Conservation (phyloP, 2,329 filamentous ascomycete genomes). For the Trichoderma cornu-damae region DNA sequence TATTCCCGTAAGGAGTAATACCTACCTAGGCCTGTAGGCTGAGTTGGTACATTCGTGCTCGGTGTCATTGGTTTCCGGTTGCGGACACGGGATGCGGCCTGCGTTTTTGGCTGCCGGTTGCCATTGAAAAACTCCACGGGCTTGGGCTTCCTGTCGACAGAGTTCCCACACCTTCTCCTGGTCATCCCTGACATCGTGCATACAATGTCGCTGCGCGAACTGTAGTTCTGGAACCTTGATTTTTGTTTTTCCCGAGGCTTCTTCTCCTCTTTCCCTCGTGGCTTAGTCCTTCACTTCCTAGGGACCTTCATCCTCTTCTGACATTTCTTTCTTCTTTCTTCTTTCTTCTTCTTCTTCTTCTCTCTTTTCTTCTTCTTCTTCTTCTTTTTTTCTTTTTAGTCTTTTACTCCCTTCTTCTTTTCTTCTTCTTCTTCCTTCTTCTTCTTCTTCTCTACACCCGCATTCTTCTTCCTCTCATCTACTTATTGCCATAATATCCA, state of each 20-base stretch:
- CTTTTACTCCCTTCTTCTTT: not conserved
- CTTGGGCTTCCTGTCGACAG: not conserved
- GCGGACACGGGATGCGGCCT: conserved; percentile 4
- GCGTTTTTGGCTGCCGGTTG: not conserved
- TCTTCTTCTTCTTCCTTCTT: not conserved
- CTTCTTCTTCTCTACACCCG: not conserved
- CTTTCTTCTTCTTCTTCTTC: not conserved
- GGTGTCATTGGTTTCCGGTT: not conserved
- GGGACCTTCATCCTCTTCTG: too few relatives aligned
- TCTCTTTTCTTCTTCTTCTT: not conserved
- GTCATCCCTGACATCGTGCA: conserved; percentile 1
- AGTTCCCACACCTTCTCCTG: conserved; percentile 3
- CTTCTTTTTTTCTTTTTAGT: too few relatives aligned
- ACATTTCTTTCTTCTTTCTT: too few relatives aligned
- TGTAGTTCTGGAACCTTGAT: not conserved
- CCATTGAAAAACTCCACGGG: not conserved
- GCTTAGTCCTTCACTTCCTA: not conserved
- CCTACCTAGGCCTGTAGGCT: not conserved
- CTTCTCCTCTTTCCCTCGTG: not conserved
- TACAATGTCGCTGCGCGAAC: not conserved
- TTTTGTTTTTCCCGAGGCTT: conserved; percentile 12
- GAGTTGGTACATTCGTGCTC: not conserved
- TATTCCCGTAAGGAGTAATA: conserved; percentile 15
- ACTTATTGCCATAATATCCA: too few relatives aligned
- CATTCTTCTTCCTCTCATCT: not conserved